Base-by-base conservation (phyloP, 768 basidiomycete species). In the Suillus ampliporus region DNA sequence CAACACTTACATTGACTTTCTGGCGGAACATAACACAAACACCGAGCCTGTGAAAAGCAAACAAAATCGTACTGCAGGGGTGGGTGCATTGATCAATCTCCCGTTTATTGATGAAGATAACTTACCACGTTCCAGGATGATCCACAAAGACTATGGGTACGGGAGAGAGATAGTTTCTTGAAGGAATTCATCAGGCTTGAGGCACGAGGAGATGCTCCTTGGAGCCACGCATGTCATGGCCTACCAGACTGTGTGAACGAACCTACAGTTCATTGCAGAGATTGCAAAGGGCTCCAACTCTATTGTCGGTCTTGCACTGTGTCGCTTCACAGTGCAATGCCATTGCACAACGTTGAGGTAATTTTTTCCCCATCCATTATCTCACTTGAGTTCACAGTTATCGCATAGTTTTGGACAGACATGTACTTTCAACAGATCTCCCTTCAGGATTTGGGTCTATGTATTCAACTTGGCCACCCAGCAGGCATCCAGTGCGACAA, bases 381-480 rank as follows among this genome's bases (percentile, higher is more conserved):
- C n/a, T 51, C 38, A 38, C 9, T 58, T 11, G 5, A 35, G 11
- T 63, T 11, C 1, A 38, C 26, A 56, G 7, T 56, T 11, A 46
- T 15, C 2, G 11, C 19, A 28, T 41, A 64, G 54, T 7, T 58
- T 17, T 72, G 72, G 66, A 65, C 54, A 26, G 64, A 62, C 8
- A 13, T 3, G 1, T 67, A 41, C 26, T 73, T 68, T 14, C 44
- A 59, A 31, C 40, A 15, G 19, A 58, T 51, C 6, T 58, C 65
- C 8, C 52, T 71, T 23, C 53, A 51, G 5, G 60, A 65, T 10
- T n/a, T 69, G 14, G 71, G 71, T 5, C 53, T 72, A 4, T 54
- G 35, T 5, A 54, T 74, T 7, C 68, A 72, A 40, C 58, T 72
- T 28, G 67, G 71, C 2, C 72, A 72, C 51, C 40, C 14, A 19